Base-by-base conservation (phyloP, 1,139 yeast species). In the Taphrina confusa region DNA sequence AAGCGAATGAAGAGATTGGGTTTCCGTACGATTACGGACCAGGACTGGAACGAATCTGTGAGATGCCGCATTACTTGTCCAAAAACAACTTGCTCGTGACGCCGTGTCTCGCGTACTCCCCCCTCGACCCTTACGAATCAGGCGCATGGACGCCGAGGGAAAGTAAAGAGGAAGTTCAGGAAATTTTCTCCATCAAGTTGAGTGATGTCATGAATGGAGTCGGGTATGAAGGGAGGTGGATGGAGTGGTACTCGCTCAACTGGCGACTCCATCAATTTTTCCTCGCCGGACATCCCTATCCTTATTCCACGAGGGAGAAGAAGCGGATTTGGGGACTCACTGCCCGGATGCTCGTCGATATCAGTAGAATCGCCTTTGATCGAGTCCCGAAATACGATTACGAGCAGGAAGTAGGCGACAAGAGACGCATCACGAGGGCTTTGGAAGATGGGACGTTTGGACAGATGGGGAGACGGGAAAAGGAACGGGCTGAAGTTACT, bases 261-360 rank as follows among this genome's bases (percentile, higher is more conserved):
- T 73, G 39, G 76, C 74, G 42, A 70, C 63, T 62, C 45, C 66
- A 50, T 46, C 56, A 56, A 37, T 65, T 65, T 36, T 23, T 49
- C 49, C 64, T 23, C 63, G 61, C 71, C 65, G 62, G 71, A 70
- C 64, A 74, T 73, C 44, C 71, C 62, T 11, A 57, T 31, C 40
- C 47, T 20, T 45, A 34, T n/a, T 14, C 31, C 16, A 30, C 42
- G 31, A 22, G 12, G 44, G 57, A 33, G 47, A 12, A 16, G 34
- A 57, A 45, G 81, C 87, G 86, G 67, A 87, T 90, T 2, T 90
- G 96, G 97, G 96, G 97, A 0, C 73, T 90, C 50, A 90, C 96
- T 0, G 96, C 96, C 2, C 86, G 87, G 67, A 87, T 90, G 6
- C 72, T 90, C 12, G 86, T 84, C 65, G 96, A 90, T 69, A 72